Evolutionary conservation across 768 basidiomycete genomes (phyloP).

Genomic region (Rhodotorula taiwanensis): DNA sequence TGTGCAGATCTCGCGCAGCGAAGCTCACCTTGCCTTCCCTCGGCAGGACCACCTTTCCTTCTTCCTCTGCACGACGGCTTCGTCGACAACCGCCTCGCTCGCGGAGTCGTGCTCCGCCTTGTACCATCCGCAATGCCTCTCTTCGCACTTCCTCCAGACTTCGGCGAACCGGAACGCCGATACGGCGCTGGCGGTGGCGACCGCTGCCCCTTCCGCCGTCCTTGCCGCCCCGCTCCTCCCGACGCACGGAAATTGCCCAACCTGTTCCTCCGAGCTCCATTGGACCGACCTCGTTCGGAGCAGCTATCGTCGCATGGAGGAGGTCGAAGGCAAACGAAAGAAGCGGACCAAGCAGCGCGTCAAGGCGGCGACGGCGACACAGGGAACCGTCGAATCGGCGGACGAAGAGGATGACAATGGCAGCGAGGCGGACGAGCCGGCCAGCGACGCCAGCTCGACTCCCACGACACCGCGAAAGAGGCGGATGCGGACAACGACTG

Average conservation of each 20-base stretch:
- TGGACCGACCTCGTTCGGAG: constrained; percentile 47
- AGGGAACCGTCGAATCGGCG: not conserved
- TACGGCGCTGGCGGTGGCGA: not conserved
- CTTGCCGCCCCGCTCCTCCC: constrained; percentile 41
- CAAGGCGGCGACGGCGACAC: no score
- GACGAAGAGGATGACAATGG: constrained; percentile 7
- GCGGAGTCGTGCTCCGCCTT: constrained; percentile 20
- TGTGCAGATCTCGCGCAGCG: no score
- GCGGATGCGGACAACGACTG: no score
- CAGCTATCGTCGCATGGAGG: constrained; percentile 42
- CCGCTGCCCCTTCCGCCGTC: not conserved
- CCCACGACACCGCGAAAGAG: no score
- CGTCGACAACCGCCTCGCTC: constrained; percentile 31
- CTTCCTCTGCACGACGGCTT: constrained; percentile 39
- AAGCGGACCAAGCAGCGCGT: constrained; percentile 9
- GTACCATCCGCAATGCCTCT: constrained; percentile 13
- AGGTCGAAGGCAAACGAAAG: constrained; percentile 28
- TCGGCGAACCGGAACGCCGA: not conserved
- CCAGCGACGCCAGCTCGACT: no score
- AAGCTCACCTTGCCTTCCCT: not conserved
- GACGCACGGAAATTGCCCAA: constrained; percentile 41
- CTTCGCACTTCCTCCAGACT: not conserved
- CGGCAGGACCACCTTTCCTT: constrained; percentile 42
- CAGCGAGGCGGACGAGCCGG: no score
- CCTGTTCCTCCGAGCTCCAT: constrained; percentile 33